phyloP scores from a whole-genome alignment of 768 basidiomycete genomes.

The Leccinum uliginosum region DNA sequence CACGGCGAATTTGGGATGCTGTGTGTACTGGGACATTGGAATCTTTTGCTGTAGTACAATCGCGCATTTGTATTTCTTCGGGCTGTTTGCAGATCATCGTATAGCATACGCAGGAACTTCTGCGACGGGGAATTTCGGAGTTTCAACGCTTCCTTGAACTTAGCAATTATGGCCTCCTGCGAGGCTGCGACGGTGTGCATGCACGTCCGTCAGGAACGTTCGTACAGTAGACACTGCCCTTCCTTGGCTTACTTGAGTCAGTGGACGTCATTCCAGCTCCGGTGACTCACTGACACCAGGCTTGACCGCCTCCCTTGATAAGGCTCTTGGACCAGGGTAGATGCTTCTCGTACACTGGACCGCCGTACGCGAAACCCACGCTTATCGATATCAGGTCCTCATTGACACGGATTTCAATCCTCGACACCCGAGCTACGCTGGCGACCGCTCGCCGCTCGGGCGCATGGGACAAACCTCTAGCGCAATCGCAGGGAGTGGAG shows the following conservation, averaged over 20 bases:
- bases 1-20: slow-evolving; percentile 12
- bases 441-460: neutral
- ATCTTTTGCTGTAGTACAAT: slow-evolving; percentile 5
- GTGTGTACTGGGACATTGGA: slow-evolving; percentile 21
- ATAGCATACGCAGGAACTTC: slow-evolving; percentile 6
- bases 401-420: neutral
- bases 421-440: slow-evolving; percentile 4
- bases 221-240: neutral
- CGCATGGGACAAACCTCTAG: neutral
- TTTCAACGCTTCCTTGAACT: slow-evolving; percentile 11
- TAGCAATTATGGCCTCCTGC: slow-evolving; percentile 17
- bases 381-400: neutral
- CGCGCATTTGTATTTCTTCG: slow-evolving; percentile 23
- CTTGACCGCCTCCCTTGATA: slow-evolving; percentile 7
- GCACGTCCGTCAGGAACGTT: slow-evolving; percentile 1
- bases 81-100: slow-evolving; percentile 14
- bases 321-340: neutral
- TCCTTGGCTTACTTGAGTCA: neutral
- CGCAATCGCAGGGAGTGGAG: neutral
- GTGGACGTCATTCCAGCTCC: slow-evolving; percentile 11
- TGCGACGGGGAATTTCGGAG: slow-evolving; percentile 12
- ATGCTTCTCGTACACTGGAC: neutral
- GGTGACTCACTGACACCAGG: slow-evolving; percentile 17
- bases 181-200: neutral
- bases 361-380: slow-evolving; percentile 10